These are phyloP conservation scores for Harringtonia lauricola DNA, from an alignment of 2,329 filamentous ascomycete species.

Conservation along the genomic window DNA sequence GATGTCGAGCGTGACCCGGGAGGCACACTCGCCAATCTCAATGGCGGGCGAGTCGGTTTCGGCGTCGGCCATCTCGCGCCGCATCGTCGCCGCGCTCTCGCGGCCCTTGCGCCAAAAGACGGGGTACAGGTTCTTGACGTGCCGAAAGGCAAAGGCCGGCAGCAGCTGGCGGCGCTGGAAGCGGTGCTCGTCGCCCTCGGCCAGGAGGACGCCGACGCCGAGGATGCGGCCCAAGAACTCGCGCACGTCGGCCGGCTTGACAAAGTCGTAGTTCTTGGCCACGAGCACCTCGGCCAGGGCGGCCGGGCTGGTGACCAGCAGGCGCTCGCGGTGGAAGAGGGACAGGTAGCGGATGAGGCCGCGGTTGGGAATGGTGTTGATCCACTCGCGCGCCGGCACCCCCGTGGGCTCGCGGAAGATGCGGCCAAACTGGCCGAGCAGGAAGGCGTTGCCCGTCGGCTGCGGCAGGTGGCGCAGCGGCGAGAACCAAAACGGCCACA, in stretches of 20 bases:
- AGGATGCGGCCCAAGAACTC: constrained; percentile 50
- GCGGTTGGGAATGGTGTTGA: constrained; percentile 50
- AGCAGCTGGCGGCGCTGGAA: constrained; percentile 66
- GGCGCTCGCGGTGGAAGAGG: constrained; percentile 49
- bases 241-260: constrained; percentile 47
- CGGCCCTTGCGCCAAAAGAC: constrained; percentile 71
- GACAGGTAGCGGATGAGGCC: constrained; percentile 58
- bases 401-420: constrained; percentile 30
- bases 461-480: constrained; percentile 36
- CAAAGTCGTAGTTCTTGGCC: constrained; percentile 58
- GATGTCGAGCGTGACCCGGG: constrained; percentile 61
- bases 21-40: constrained; percentile 52
- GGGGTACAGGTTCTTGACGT: constrained; percentile 75
- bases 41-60: constrained; percentile 26
- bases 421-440: constrained; percentile 34
- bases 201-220: constrained; percentile 62
- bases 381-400: constrained; percentile 38
- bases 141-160: constrained; percentile 77
- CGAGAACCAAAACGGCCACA: constrained; percentile 39
- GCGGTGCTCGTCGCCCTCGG: constrained; percentile 87
- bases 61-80: constrained; percentile 28
- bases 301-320: constrained; percentile 52
- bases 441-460: constrained; percentile 29
- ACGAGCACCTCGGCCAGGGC: constrained; percentile 60
- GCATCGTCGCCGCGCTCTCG: constrained; percentile 56